Base-by-base conservation (phyloP, 345 rosid species). In the Citrus australasica region DNA sequence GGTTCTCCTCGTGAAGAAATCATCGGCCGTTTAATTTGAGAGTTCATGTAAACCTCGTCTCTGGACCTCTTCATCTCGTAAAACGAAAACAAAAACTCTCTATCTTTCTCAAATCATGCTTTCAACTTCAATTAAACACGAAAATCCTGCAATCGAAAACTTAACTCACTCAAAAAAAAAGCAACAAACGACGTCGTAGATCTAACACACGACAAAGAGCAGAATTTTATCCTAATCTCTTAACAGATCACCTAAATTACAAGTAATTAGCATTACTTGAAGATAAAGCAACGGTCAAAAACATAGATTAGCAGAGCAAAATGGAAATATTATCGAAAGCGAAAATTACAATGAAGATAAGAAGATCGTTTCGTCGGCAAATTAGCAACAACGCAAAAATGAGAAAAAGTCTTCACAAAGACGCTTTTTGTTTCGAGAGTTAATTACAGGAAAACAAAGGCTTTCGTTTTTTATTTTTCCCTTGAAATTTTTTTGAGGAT, bases 1-100 rank as follows among this genome's bases (percentile, higher is more conserved):
- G 89, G 79, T 88, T 93, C 98, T 77, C 91, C 97, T 65, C 86
- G 85, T 76, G 98, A 85, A 67, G 93, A 85, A 80, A 78, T 84
- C 76, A 79, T 80, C 28, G 95, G 93, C 80, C 95, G 82, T 86
- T 84, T 86, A 76, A 85, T 80, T 82, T 85, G 92, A 80, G 94
- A 82, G 79, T 76, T 80, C 81, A 85, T 87, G 80, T 80, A 88
- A 79, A 82, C 88, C 65, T 95, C 97, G 55, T 93, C 98, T 83
- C 95, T 90, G 27, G 85, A 87, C 87, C 97, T 88, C 92, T 93
- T 93, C 98, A 93, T 93, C 83, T 75, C 83, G 71, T 38, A 25
- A 28, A 61, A 42, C 66, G 67, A 46, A 72, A 63, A 81, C 62
- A 61, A 71, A 70, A 71, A 48, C 71, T 37, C 73, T 74, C 71